Evolutionary conservation across 2,329 filamentous ascomycete species (phyloP), one percentile per base, ranked within the genome.

Genomic region (Ophiocordyceps camponoti-leonardi): DNA sequence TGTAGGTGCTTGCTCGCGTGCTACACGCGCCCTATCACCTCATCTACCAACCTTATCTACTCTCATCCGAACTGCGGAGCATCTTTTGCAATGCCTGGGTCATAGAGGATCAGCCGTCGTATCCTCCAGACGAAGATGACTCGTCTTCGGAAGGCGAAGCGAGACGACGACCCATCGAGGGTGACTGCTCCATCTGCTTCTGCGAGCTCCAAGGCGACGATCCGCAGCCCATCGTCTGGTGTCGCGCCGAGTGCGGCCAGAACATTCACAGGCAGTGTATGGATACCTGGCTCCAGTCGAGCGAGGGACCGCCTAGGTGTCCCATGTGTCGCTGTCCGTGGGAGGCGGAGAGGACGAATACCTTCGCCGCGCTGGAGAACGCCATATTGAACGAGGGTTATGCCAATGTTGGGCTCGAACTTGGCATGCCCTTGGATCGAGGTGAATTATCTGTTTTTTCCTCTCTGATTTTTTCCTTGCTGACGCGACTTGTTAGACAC

Each of bases 21-120:
- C 67, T 83, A 31, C 72, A 72, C 42, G 77, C 74, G 1, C 69
- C 67, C 2, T 66, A 63, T 45, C 57, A 77, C 0, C 59, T 77
- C 4, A 67, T 74, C 8, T 82, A 81, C 52, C 79, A 83, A 54
- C 65, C 77, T 6, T 77, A 76, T 0, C 68, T 83, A 23, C 61
- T 79, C 8, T 66, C 66, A 42, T 65, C 64, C 2, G 79, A 83
- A 57, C 66, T 83, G n/a, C 61, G 62, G 23, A 65, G 73, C 26
- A 72, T 83, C 50, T 77, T 82, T 52, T 61, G 57, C 19, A 58
- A 62, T 1, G 74, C 55, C 6, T 56, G 58, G 28, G 54, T 52
- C 2, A n/a, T n/a, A n/a, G n/a, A n/a, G n/a, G n/a, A n/a, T n/a
- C n/a, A n/a, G n/a, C n/a, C n/a, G n/a, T 49, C 48, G 4, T 18